Base-by-base conservation (phyloP, 2,329 filamentous ascomycete species). In the Fusarium luffae region DNA sequence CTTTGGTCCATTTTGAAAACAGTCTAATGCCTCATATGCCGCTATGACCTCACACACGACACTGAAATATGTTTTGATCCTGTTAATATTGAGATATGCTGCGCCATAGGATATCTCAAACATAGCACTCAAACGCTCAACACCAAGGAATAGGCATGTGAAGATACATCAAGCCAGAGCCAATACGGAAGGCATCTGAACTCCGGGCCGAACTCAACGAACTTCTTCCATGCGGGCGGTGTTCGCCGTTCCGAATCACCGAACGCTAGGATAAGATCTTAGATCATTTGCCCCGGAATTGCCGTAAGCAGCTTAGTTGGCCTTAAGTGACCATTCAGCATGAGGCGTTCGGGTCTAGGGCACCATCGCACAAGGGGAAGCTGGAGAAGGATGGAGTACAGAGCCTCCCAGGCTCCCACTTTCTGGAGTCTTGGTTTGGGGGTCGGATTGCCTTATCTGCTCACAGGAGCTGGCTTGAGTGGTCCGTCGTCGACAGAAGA, bases 281-380 rank as follows among this genome's bases (percentile, higher is more conserved):
- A 78, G 76, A 78, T 78, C 74, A 74, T 71, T 66, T 65, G 67
- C 74, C 75, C 75, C 76, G 75, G 77, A 74, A 78, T 74, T 74
- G 61, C 77, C 72, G 30, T 55, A 77, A 66, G 14, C 18, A 51
- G 68, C 70, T 67, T 78, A 78, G 76, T 23, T 37, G 12, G 25
- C 16, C 43, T 49, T 58, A 63, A 34, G 41, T 58, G 55, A 44
- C 54, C 62, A 50, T 62, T 71, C 68, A 66, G 68, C 68, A 70
- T 72, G 32, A 57, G 59, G 58, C 51, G 49, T 57, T 70, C 27
- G 44, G 56, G 60, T 54, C 56, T 50, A 60, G 71, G 73, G 70
- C 71, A 68, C 71, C 73, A 73, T 70, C 51, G 70, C 71, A 71
- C 73, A 75, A 75, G 65, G 70, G 71, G 73, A 75, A 75, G 71